Evolutionary conservation across 2,329 filamentous ascomycete genomes (phyloP).

Genomic region (Claviceps pusilla): DNA sequence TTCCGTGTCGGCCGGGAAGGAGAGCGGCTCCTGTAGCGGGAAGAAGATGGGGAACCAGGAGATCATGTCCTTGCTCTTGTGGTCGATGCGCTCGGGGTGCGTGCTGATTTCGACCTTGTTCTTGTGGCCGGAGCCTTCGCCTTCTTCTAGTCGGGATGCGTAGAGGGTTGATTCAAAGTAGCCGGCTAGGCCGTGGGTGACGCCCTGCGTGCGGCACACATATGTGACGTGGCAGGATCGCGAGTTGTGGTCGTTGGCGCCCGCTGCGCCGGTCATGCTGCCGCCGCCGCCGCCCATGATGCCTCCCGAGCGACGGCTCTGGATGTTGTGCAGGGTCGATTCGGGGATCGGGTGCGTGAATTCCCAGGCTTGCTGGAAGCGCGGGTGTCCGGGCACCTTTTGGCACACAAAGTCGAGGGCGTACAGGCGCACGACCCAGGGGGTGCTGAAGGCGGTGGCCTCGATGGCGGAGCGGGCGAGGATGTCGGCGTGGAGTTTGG

Average conservation of each 20-base stretch:
- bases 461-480: constrained; percentile 46
- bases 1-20: constrained; percentile 70
- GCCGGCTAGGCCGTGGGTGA: constrained; percentile 79
- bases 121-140: not conserved
- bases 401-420: constrained; percentile 75
- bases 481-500: constrained; percentile 73
- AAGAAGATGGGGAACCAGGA: constrained; percentile 99
- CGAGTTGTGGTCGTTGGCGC: constrained; percentile 81
- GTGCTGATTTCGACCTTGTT: constrained; percentile 72
- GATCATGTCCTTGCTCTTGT: constrained; percentile 94
- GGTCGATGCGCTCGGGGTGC: constrained; percentile 78
- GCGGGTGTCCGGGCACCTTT: constrained; percentile 37
- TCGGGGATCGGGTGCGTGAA: constrained; percentile 61
- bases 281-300: constrained; percentile 53
- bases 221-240: constrained; percentile 69
- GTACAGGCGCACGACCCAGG: constrained; percentile 87
- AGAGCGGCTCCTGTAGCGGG: constrained; percentile 78
- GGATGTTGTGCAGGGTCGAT: constrained; percentile 37
- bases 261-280: constrained; percentile 59
- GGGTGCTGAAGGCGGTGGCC: constrained; percentile 66
- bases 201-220: constrained; percentile 60
- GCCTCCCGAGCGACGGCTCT: constrained; percentile 46
- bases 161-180: constrained; percentile 98
- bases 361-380: constrained; percentile 67
- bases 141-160: constrained; percentile 28